phyloP scores from a whole-genome alignment of 805 yeast species.

The Monosporozyma unispora region DNA sequence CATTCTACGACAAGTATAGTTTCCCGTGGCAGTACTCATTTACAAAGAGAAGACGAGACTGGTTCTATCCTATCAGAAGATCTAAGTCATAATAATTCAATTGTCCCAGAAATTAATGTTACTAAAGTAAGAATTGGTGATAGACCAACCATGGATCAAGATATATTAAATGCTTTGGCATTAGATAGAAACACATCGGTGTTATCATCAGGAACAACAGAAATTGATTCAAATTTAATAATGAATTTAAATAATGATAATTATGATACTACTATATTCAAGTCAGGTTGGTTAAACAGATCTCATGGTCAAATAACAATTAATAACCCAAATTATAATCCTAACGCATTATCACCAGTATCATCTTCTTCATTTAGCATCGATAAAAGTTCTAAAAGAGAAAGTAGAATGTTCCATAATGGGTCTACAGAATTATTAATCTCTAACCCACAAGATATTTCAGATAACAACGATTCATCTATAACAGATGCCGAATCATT shows the following conservation, averaged over 20 bases:
- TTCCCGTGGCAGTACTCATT: background rate
- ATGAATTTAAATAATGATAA: slow-evolving; percentile 20
- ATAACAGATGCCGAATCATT: background rate
- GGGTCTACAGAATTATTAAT: slow-evolving; percentile 5
- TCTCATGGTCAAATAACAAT: slow-evolving; percentile 26
- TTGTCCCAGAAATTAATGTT: background rate
- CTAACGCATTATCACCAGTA: background rate
- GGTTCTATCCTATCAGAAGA: slow-evolving; percentile 2
- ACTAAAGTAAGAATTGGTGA: background rate
- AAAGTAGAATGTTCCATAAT: slow-evolving; percentile 18
- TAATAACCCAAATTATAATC: background rate
- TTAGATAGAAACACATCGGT: background rate
- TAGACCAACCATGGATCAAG: background rate
- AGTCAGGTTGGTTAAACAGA: slow-evolving; percentile 54
- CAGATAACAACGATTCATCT: background rate
- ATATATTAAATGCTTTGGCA: background rate
- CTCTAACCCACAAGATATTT: background rate
- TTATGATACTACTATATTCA: slow-evolving; percentile 35
- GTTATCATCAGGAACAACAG: background rate
- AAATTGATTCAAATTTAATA: background rate
- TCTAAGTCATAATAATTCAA: background rate
- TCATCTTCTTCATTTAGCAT: slow-evolving; percentile 6
- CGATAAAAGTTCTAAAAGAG: slow-evolving; percentile 10
- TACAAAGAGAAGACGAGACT: background rate
- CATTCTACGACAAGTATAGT: background rate